These are phyloP conservation scores for Lathyrus aphaca DNA, from an alignment of 306 rosid species.

Conservation along the genomic window DNA sequence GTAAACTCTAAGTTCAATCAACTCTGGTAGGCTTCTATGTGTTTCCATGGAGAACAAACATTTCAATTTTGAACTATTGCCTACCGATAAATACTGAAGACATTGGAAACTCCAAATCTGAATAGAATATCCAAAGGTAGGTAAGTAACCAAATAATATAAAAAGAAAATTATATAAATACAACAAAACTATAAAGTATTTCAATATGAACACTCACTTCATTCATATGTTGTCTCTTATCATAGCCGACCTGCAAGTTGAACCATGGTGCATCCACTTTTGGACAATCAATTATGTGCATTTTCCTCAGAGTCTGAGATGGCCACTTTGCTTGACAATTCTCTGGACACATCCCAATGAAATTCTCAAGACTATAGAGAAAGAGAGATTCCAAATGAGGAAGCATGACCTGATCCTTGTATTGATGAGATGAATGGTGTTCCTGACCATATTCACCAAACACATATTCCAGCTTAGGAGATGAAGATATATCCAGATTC, in stretches of 20 bases:
- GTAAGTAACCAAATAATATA: not conserved
- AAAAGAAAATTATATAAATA: not conserved
- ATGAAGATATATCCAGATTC: no score
- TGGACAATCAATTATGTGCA: not conserved
- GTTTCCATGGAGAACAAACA: not conserved
- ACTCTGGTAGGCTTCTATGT: not conserved
- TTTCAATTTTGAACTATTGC: not conserved
- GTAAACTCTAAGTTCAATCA: not conserved
- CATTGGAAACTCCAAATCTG: conserved; percentile 5
- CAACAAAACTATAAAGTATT: not conserved
- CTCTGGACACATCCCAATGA: not conserved
- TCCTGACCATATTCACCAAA: not conserved
- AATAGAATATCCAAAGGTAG: not conserved
- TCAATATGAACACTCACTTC: no score
- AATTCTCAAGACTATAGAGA: not conserved
- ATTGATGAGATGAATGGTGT: not conserved
- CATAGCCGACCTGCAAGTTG: no score
- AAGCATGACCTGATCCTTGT: not conserved
- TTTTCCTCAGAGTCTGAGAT: not conserved
- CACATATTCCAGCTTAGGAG: not conserved
- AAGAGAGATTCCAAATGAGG: not conserved
- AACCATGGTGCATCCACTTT: no score
- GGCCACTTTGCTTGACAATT: not conserved
- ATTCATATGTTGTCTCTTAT: no score
- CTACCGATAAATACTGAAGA: not conserved